Evolutionary conservation across 179 eudicot genomes (phyloP).

Genomic region (Spergularia azorica): DNA sequence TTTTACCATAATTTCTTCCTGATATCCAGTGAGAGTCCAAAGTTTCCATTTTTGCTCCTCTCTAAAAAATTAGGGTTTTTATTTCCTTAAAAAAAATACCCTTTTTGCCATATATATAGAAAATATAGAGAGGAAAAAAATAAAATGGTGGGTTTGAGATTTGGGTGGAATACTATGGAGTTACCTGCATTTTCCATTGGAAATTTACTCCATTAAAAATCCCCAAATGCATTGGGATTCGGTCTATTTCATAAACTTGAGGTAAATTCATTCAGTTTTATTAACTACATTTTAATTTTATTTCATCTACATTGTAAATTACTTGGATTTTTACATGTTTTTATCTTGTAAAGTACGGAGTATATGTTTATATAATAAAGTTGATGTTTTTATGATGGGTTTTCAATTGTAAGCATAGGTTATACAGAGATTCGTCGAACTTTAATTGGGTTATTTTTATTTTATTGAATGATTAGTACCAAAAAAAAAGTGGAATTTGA

Average conservation of each 20-base stretch:
- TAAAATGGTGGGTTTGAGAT: slow-evolving; percentile 16
- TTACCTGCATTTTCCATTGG: slow-evolving; percentile 12
- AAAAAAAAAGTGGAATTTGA: slow-evolving; percentile 14
- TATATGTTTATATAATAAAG: too few relatives aligned
- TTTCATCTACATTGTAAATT: slow-evolving; percentile 11
- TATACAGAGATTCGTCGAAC: slow-evolving; percentile 24
- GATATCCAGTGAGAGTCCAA: background rate
- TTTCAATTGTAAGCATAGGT: slow-evolving; percentile 12
- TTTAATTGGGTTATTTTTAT: slow-evolving; percentile 29
- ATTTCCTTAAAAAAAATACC: too few relatives aligned
- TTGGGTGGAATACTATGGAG: background rate
- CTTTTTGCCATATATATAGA: background rate
- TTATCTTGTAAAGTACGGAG: background rate
- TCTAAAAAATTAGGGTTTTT: background rate
- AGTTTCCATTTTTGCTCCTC: background rate
- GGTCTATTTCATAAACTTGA: background rate
- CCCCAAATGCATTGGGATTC: slow-evolving; percentile 12
- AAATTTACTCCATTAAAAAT: slow-evolving; percentile 7
- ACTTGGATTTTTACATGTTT: background rate
- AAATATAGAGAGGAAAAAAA: background rate
- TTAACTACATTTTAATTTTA: background rate
- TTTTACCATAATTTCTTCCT: background rate
- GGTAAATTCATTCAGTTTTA: background rate
- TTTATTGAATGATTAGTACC: slow-evolving; percentile 15
- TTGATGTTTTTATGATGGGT: background rate